Evolutionary conservation across 2,329 filamentous ascomycete species (phyloP).

Genomic region (Alternaria atra): DNA sequence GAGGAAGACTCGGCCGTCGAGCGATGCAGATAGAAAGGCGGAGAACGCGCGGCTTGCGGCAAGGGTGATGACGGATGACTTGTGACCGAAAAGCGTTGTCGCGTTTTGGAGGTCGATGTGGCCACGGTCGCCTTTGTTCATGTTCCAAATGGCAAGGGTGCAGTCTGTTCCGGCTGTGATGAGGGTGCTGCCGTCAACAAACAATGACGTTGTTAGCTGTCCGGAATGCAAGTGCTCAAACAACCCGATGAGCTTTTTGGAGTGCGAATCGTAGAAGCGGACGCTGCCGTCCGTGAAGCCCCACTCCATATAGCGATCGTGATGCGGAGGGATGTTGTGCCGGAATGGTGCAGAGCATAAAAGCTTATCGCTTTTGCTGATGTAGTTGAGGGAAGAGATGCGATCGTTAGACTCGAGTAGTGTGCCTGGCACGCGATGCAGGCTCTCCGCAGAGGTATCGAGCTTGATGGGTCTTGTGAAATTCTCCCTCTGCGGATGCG

Average conservation of each 20-base stretch:
- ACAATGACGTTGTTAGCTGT: conserved; percentile 82
- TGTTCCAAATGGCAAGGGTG: conserved; percentile 83
- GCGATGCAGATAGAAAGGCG: conserved; percentile 82
- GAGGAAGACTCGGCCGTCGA: conserved; percentile 82
- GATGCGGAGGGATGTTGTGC: conserved; percentile 83
- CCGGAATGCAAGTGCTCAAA: conserved; percentile 95
- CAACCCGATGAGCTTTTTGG: conserved; percentile 81
- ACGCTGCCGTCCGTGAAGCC: conserved; percentile 93
- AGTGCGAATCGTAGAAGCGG: conserved; percentile 87
- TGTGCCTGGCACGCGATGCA: conserved; percentile 81
- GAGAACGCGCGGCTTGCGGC: conserved; percentile 89
- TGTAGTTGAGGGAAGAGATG: conserved; percentile 80
- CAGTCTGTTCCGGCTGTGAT: conserved; percentile 94
- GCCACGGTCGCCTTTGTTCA: conserved; percentile 68
- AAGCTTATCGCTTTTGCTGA: conserved; percentile 80
- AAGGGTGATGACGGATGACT: conserved; percentile 80
- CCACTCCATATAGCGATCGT: conserved; percentile 95
- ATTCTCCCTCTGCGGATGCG: conserved; percentile 78
- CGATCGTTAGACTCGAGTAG: conserved; percentile 79
- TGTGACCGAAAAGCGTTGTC: conserved; percentile 89
- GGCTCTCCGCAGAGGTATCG: conserved; percentile 77
- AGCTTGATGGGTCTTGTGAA: conserved; percentile 73
- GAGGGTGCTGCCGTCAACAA: conserved; percentile 88
- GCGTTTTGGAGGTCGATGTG: conserved; percentile 80
- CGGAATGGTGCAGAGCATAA: conserved; percentile 85